Percentiles rank a stretch among this genome's conserved stretches.
Evolutionary conservation across 768 basidiomycete species (phyloP).

Genomic region (Calocera cornea): DNA sequence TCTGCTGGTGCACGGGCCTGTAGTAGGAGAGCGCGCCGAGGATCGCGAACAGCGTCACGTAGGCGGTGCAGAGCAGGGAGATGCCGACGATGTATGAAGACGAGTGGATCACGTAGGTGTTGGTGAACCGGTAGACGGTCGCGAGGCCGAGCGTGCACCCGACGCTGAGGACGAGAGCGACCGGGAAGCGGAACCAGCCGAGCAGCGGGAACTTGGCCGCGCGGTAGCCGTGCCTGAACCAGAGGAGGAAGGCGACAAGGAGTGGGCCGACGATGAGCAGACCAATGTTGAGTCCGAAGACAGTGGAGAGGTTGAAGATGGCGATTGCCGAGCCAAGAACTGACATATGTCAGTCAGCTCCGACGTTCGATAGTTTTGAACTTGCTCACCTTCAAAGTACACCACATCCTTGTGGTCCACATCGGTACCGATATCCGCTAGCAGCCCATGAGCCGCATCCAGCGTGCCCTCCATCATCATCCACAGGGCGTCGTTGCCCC

Average conservation of each 20-base stretch:
- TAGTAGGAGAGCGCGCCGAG: constrained; percentile 22
- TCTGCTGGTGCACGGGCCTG: constrained; percentile 31
- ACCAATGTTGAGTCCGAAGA: constrained; percentile 46
- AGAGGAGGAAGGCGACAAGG: constrained; percentile 34
- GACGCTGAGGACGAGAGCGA: constrained; percentile 36
- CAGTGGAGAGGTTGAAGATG: constrained; percentile 37
- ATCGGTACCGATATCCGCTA: constrained; percentile 26
- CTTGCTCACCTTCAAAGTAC: constrained; percentile 57
- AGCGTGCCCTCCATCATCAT: constrained; percentile 59
- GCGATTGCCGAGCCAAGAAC: constrained; percentile 49
- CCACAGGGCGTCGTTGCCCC: constrained; percentile 51
- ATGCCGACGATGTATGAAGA: constrained; percentile 38
- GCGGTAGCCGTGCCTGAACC: constrained; percentile 19
- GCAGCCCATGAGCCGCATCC: constrained; percentile 41
- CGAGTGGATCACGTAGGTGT: constrained; percentile 54
- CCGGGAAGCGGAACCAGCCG: constrained; percentile 47
- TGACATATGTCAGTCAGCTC: constrained; percentile 20
- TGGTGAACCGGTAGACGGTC: constrained; percentile 38
- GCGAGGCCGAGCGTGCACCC: constrained; percentile 38
- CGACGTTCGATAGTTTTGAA: not conserved
- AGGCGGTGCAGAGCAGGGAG: constrained; percentile 38
- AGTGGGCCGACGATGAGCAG: constrained; percentile 53
- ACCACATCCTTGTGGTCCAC: constrained; percentile 25
- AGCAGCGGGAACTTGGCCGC: constrained; percentile 15
- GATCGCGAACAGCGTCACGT: constrained; percentile 34